These are phyloP conservation scores for Coelastrella sp. DNA, from an alignment of 139 green algal species.

Conservation along the genomic window DNA sequence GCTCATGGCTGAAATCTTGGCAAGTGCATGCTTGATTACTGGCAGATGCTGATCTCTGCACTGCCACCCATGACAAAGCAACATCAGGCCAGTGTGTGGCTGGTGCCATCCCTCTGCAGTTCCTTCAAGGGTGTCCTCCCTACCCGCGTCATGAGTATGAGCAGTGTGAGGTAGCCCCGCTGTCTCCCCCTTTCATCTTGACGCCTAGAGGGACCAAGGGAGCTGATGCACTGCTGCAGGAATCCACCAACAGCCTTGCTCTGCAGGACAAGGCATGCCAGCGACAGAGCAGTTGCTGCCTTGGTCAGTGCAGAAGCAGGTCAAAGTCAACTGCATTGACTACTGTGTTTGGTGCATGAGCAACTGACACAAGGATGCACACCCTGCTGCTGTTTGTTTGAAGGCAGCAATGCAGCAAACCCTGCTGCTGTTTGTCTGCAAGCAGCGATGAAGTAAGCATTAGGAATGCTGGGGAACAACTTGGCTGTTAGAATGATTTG, in stretches of 20 bases:
- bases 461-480: no score
- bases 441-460: no score
- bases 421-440: no score
- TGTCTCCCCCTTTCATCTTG: slow-evolving; percentile 3
- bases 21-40: no score
- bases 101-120: no score
- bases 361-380: no score
- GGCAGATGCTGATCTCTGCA: background rate
- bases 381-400: no score
- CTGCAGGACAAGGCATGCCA: slow-evolving; percentile 17
- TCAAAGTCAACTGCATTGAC: background rate
- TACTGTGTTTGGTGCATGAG: background rate
- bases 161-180: slow-evolving; percentile 27
- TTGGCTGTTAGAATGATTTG: no score
- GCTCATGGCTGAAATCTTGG: no score
- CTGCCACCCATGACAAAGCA: background rate
- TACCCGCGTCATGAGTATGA: slow-evolving; percentile 29
- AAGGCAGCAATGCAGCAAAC: no score
- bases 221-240: slow-evolving; percentile 32
- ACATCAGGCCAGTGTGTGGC: background rate
- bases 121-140: no score
- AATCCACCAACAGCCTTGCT: slow-evolving; percentile 30
- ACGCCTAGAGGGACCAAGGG: background rate
- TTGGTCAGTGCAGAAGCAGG: background rate
- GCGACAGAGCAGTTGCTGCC: background rate